Base-by-base conservation (phyloP, 345 rosid genomes). In the Eucalyptus cladocalyx region DNA sequence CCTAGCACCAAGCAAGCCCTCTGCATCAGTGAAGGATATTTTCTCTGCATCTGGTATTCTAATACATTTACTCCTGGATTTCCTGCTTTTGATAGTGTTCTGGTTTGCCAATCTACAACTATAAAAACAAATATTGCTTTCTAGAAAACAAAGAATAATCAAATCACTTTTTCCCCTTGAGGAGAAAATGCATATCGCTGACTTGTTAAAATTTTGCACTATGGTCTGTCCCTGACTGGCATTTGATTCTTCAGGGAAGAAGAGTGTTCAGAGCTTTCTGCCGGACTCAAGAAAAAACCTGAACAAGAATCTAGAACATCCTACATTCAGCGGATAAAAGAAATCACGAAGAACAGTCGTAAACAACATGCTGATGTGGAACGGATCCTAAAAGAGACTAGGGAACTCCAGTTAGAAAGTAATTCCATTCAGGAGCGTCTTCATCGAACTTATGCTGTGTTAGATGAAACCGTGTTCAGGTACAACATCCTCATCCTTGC, bases 351-450 rank as follows among this genome's bases (percentile, higher is more conserved):
- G 91, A 97, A 96, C 91, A 95, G 98, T 89, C 91, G 96, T 76
- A 96, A 97, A 93, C 95, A 94, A 90, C 98, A 96, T 87, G 92
- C 93, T 87, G 99, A 97, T 89, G 92, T 96, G 54, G 96, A 95
- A 89, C 92, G 92, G 86, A 97, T 97, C 87, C 91, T 95, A 90
- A 92, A 91, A 91, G 99, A 96, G 88, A 97, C 96, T 30, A 94
- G 98, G 93, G 96, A 92, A 92, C 94, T 97, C 88, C 99, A 97
- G 91, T 86, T 95, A 89, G 97, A 97, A 90, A 97, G 98, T 90
- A 97, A 97, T 90, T 93, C 95, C 88, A 95, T 96, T 86, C 97
- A 89, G 92, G 99, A 96, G 89, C 93, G 99, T 88, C 97, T 97
- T 88, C 95, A 95, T 92, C 95, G 99, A 86, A 95, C 97, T 47